Evolutionary conservation across 805 yeast species (phyloP).

Genomic region (Candida incommunis): DNA sequence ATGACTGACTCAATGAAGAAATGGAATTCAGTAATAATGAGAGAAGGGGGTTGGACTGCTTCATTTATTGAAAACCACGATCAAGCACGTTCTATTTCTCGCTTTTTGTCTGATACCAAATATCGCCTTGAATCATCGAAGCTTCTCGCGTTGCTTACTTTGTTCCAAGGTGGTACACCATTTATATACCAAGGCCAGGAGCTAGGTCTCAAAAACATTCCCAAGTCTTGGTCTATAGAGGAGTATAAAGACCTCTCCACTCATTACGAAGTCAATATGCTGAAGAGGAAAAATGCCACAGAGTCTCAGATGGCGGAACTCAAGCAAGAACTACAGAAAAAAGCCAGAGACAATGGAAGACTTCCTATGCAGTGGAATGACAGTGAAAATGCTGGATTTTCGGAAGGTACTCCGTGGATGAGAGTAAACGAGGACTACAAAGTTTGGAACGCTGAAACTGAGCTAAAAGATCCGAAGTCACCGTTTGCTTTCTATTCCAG

Average conservation of each 20-base stretch:
- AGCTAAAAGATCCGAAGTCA: conserved; percentile 31
- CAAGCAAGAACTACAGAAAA: conserved; percentile 16
- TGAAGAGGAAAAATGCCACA: conserved; percentile 32
- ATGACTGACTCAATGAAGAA: conserved; percentile 8
- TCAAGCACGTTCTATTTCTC: conserved; percentile 39
- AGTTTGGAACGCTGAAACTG: conserved; percentile 34
- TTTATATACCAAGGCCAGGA: conserved; percentile 52
- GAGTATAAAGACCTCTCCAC: conserved; percentile 30
- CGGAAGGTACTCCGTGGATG: conserved; percentile 38
- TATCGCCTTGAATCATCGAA: conserved; percentile 30
- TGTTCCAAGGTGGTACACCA: conserved; percentile 38
- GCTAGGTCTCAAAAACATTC: conserved; percentile 38
- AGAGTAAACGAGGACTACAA: conserved; percentile 34
- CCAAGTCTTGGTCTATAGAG: conserved; percentile 30
- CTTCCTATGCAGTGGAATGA: conserved; percentile 44
- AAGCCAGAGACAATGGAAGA: conserved; percentile 38
- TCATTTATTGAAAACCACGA: conserved; percentile 45
- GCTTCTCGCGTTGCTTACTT: conserved; percentile 31
- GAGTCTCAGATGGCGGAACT: conserved; percentile 15
- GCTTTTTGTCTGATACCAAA: conserved; percentile 33
- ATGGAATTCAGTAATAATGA: conserved; percentile 23
- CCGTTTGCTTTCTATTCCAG: conserved; percentile 32
- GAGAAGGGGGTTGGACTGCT: conserved; percentile 46
- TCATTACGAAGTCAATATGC: conserved; percentile 5
- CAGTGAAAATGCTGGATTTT: conserved; percentile 31